Conservation (phyloP, 2,329 filamentous ascomycete genomes). For the Graphiopsis chlorocephala region DNA sequence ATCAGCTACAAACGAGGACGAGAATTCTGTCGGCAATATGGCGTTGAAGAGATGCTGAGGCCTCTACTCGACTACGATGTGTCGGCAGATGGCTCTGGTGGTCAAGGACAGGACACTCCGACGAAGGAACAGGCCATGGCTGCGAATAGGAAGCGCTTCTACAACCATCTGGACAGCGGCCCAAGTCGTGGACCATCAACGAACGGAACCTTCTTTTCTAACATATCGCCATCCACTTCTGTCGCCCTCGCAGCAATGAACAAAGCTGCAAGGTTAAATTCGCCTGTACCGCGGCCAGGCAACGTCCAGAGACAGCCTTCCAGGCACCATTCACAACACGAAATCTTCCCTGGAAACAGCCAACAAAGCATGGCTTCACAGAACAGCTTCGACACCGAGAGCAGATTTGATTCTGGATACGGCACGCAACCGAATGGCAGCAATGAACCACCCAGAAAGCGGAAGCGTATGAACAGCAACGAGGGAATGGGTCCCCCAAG, state of each 20-base stretch:
- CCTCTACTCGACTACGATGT: conserved; percentile 79
- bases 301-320: conserved; percentile 64
- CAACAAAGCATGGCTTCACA: conserved; percentile 67
- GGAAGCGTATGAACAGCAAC: conserved; percentile 52
- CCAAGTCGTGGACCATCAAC: conserved; percentile 38
- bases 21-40: conserved; percentile 80
- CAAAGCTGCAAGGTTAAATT: conserved; percentile 86
- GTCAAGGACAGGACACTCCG: conserved; percentile 80
- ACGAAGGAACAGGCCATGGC: conserved; percentile 99
- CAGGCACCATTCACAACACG: conserved; percentile 70
- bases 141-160: conserved; percentile 82
- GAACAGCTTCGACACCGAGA: conserved; percentile 28
- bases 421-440: conserved; percentile 53
- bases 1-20: conserved; percentile 89
- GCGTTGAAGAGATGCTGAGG: conserved; percentile 71
- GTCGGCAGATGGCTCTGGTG: conserved; percentile 67
- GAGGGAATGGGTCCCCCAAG: conserved; percentile 32
- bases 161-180: conserved; percentile 64
- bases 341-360: conserved; percentile 66
- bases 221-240: conserved; percentile 89
- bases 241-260: conserved; percentile 94
- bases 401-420: conserved; percentile 64
- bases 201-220: conserved; percentile 92
- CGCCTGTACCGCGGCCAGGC: conserved; percentile 65
- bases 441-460: conserved; percentile 76